phyloP scores from a whole-genome alignment of 345 rosid genomes.

The Abelmoschus esculentus region DNA sequence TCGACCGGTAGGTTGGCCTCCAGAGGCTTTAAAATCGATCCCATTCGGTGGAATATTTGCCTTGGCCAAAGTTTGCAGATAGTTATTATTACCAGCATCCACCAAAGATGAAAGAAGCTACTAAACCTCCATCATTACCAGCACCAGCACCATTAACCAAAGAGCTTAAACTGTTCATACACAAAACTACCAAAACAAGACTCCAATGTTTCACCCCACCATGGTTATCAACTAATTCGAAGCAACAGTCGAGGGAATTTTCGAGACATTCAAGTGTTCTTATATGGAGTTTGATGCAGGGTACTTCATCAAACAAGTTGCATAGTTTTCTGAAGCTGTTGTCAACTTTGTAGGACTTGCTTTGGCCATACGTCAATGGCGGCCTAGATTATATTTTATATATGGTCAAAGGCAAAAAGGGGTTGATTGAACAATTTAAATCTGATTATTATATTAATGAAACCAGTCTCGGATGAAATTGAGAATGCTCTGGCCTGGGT shows the following conservation, averaged over 20 bases:
- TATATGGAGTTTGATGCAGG: constrained; percentile 9
- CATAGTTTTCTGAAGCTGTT: constrained; percentile 16
- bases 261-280: too few relatives aligned
- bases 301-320: constrained; percentile 36
- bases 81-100: constrained; percentile 87
- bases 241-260: not conserved
- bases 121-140: constrained; percentile 13
- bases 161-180: not conserved
- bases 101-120: constrained; percentile 75
- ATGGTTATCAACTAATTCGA: constrained; percentile 5
- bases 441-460: too few relatives aligned
- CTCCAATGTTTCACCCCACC: not conserved
- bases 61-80: constrained; percentile 62
- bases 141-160: not conserved
- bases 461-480: too few relatives aligned
- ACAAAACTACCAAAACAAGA: constrained; percentile 13
- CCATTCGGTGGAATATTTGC: constrained; percentile 85
- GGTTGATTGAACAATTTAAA: too few relatives aligned
- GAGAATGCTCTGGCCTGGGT: too few relatives aligned
- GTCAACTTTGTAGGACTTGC: not conserved
- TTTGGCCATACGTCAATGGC: not conserved
- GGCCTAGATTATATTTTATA: not conserved
- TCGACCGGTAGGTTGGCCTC: constrained; percentile 85
- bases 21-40: constrained; percentile 63
- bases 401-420: not conserved